Evolutionary conservation across 108 stramenopile species (phyloP).

Genomic region (Cyclotella sp.): DNA sequence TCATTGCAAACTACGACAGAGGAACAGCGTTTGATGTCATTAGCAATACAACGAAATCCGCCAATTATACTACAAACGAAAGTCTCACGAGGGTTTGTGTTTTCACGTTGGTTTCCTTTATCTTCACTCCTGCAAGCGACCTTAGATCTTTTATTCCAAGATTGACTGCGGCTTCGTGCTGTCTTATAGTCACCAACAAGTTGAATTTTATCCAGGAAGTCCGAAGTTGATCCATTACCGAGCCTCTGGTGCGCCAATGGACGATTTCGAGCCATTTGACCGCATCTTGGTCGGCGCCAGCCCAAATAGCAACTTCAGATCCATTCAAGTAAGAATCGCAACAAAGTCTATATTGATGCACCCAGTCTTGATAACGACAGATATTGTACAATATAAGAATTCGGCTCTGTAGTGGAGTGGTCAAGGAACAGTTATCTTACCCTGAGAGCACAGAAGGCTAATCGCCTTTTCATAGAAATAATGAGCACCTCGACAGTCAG

Average conservation of each 20-base stretch:
- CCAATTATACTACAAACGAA: too few relatives aligned
- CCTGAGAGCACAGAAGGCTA: not conserved
- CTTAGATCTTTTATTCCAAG: not conserved
- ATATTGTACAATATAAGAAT: too few relatives aligned
- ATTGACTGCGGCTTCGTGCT: slow-evolving; percentile 1
- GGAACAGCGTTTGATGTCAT: not conserved
- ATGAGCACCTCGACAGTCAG: slow-evolving; percentile 8
- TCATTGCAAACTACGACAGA: not conserved
- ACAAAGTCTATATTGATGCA: slow-evolving; percentile 6
- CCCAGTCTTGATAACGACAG: slow-evolving; percentile 3
- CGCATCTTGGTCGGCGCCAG: not conserved
- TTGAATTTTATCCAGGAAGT: slow-evolving; percentile 5
- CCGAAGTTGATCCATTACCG: not conserved
- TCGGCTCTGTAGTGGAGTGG: too few relatives aligned
- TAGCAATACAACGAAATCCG: not conserved
- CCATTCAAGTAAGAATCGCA: slow-evolving; percentile 12
- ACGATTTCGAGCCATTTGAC: not conserved
- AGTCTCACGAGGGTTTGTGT: slow-evolving; percentile 1
- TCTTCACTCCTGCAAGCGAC: slow-evolving; percentile 4
- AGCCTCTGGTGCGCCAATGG: not conserved
- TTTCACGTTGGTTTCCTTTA: not conserved
- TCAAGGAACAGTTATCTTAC: too few relatives aligned
- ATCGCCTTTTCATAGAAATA: slow-evolving; percentile 11
- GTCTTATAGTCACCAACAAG: not conserved
- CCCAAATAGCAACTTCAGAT: slow-evolving; percentile 4